Percentiles rank a stretch among this genome's conserved stretches.
Conservation (phyloP, 768 basidiomycete genomes). For the Imleria badia region DNA sequence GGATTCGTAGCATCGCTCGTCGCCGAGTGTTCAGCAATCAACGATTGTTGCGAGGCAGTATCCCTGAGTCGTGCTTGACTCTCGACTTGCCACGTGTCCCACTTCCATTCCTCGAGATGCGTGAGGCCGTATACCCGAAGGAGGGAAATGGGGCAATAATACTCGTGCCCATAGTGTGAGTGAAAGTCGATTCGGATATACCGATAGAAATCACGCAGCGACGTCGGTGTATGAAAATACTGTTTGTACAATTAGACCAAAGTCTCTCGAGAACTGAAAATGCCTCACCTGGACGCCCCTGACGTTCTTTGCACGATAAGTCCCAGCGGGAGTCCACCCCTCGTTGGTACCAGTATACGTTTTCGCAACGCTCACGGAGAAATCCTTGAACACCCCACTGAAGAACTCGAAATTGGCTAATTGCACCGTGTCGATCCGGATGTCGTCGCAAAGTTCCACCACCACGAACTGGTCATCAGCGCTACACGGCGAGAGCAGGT, state of each 20-base stretch:
- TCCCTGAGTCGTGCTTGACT: constrained; percentile 50
- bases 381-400: constrained; percentile 92
- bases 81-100: constrained; percentile 80
- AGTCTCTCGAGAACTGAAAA: not conserved
- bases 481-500: constrained; percentile 94
- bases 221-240: constrained; percentile 77
- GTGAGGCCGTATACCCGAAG: constrained; percentile 94
- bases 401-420: constrained; percentile 98
- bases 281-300: constrained; percentile 86
- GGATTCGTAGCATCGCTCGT: not conserved
- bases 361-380: constrained; percentile 84
- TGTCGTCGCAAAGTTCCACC: constrained; percentile 96
- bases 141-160: constrained; percentile 92
- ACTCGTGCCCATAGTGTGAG: constrained; percentile 92
- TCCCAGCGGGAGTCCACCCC: constrained; percentile 73
- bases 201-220: constrained; percentile 83
- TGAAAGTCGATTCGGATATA: constrained; percentile 94
- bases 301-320: constrained; percentile 83
- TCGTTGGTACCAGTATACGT: constrained; percentile 62
- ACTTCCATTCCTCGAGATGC: constrained; percentile 95
- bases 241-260: constrained; percentile 25
- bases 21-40: constrained; percentile 24
- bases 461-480: constrained; percentile 71
- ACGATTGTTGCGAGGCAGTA: constrained; percentile 5
- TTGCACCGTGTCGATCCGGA: constrained; percentile 94